phyloP scores from a whole-genome alignment of 73 alveolate genomes.

The Diophrys appendiculata region DNA sequence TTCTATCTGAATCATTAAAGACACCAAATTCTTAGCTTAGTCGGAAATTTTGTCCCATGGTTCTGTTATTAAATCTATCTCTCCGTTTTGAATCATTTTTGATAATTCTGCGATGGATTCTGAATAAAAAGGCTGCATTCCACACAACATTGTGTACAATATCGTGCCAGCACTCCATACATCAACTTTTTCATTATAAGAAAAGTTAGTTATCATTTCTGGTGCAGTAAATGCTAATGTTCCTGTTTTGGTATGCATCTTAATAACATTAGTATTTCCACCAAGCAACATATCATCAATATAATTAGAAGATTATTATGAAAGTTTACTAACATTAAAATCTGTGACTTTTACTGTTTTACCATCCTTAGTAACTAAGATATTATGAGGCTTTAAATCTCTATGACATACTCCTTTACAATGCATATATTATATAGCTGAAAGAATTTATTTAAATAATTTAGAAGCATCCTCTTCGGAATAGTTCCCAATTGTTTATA shows the following conservation, averaged over 20 bases:
- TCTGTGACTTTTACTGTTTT: conserved; percentile 54
- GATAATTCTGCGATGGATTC: neutral
- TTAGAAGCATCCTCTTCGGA: conserved; percentile 45
- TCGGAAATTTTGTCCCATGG: neutral
- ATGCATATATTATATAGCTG: conserved; percentile 69
- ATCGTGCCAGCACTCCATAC: conserved; percentile 69
- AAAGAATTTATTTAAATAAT: conserved; percentile 60
- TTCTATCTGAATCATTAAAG: neutral
- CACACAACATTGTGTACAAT: conserved; percentile 69
- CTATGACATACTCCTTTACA: conserved; percentile 65
- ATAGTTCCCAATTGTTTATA: conserved; percentile 35
- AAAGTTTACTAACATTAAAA: conserved; percentile 56
- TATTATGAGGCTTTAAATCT: conserved; percentile 66
- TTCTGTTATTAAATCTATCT: neutral
- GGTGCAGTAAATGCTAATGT: conserved; percentile 51
- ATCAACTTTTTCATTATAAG: conserved; percentile 42
- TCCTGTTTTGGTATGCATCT: conserved; percentile 54
- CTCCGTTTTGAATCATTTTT: neutral
- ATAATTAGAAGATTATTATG: neutral
- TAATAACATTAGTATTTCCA: conserved; percentile 9
- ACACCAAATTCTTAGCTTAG: neutral
- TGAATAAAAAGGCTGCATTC: conserved; percentile 48
- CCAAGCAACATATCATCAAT: conserved; percentile 1
- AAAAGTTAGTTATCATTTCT: neutral
- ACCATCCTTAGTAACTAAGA: conserved; percentile 58